Percentiles rank a stretch among this genome's conserved stretches.
Evolutionary conservation across 1,139 yeast genomes (phyloP).

Genomic region (Pichia sp.): DNA sequence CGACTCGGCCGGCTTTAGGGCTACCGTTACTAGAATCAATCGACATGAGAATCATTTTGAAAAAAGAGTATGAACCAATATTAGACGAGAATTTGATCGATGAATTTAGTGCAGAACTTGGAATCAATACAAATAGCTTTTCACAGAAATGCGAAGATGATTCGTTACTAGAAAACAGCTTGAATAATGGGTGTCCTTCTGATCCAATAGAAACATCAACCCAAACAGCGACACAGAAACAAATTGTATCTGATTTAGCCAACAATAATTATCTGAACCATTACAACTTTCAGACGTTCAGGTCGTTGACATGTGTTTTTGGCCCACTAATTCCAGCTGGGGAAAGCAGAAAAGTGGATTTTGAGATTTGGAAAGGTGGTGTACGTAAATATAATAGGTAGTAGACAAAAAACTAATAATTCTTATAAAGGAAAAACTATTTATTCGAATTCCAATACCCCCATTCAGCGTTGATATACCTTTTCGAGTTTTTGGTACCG

Average conservation of each 20-base stretch:
- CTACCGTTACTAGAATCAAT: constrained; percentile 21
- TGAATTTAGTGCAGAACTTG: constrained; percentile 25
- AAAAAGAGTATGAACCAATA: constrained; percentile 24
- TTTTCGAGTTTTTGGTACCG: constrained; percentile 37
- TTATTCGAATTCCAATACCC: constrained; percentile 4
- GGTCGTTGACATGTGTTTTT: constrained; percentile 22
- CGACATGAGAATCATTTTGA: constrained; percentile 25
- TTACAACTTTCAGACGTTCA: constrained; percentile 24
- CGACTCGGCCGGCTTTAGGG: constrained; percentile 27
- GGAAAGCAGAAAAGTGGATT: constrained; percentile 14
- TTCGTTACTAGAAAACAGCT: neutral
- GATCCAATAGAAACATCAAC: constrained; percentile 3
- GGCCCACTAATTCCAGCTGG: constrained; percentile 19
- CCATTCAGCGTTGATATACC: constrained; percentile 27
- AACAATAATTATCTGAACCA: constrained; percentile 23
- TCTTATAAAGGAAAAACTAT: too few relatives aligned
- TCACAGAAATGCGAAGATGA: neutral
- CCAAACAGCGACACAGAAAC: constrained; percentile 7
- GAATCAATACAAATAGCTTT: constrained; percentile 18
- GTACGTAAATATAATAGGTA: constrained; percentile 13
- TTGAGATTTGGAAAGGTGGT: constrained; percentile 29
- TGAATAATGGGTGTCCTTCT: neutral
- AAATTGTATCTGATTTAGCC: constrained; percentile 14
- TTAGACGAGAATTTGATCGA: constrained; percentile 23
- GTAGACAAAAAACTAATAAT: neutral